Percentiles rank a stretch among this genome's conserved stretches.
Evolutionary conservation across 2,329 filamentous ascomycete genomes (phyloP).

Genomic region (Tolypocladium ovalisporum): DNA sequence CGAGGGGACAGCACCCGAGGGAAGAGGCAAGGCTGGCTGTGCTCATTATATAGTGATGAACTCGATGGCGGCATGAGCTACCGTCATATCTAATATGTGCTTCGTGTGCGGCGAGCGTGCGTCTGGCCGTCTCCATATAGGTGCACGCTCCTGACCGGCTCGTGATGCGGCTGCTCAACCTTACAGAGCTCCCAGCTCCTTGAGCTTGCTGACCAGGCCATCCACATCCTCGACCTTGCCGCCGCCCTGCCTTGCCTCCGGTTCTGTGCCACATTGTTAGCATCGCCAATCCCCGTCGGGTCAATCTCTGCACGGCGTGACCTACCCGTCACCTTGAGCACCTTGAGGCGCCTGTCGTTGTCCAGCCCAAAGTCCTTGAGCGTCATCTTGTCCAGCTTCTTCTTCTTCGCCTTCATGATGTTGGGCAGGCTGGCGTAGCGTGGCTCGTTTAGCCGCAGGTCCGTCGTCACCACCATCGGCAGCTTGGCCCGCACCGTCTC

Average conservation of each 20-base stretch:
- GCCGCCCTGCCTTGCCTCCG: slow-evolving; percentile 76
- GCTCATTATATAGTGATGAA: not conserved
- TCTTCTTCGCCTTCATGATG: slow-evolving; percentile 99
- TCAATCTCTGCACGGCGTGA: slow-evolving; percentile 8
- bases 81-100: not conserved
- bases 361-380: slow-evolving; percentile 73
- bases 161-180: not conserved
- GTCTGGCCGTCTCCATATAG: not conserved
- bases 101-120: not conserved
- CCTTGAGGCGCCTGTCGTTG: slow-evolving; percentile 67
- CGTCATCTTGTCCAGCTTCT: slow-evolving; percentile 88
- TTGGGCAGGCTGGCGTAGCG: slow-evolving; percentile 92
- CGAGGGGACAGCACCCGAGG: not conserved
- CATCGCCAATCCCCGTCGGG: not conserved
- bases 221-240: slow-evolving; percentile 97
- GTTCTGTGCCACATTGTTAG: slow-evolving; percentile 46
- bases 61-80: not conserved
- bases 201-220: slow-evolving; percentile 85
- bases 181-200: slow-evolving; percentile 87
- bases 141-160: not conserved
- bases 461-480: slow-evolving; percentile 90
- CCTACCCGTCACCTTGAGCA: slow-evolving; percentile 75
- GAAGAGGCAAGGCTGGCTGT: not conserved
- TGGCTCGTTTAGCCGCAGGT: slow-evolving; percentile 88
- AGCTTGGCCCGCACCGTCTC: slow-evolving; percentile 81